Percentiles rank a stretch among this genome's conserved stretches.
Evolutionary conservation across 768 basidiomycete species (phyloP).

Genomic region (Boletus vinaceobasis): DNA sequence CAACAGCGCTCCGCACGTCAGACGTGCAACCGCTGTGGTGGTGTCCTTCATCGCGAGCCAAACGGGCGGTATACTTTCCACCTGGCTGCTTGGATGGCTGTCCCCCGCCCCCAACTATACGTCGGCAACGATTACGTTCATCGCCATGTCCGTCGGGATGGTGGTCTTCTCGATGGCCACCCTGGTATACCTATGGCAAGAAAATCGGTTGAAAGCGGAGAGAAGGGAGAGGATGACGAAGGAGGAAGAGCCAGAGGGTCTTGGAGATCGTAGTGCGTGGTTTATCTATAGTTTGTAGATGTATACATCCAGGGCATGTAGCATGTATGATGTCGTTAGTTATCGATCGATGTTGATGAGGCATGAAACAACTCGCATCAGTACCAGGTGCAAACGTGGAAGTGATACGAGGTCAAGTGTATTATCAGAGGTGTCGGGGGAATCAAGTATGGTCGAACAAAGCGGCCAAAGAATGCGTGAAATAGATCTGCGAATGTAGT

Average conservation of each 20-base stretch:
- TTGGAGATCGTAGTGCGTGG: constrained; percentile 57
- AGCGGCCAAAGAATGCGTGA: too few species aligned
- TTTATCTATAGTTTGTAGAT: constrained; percentile 48
- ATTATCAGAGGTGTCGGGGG: neutral
- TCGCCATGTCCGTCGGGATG: constrained; percentile 40
- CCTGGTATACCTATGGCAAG: constrained; percentile 36
- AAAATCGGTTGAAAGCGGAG: constrained; percentile 46
- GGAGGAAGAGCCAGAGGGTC: constrained; percentile 37
- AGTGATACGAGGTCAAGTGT: constrained; percentile 36
- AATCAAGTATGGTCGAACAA: too few species aligned
- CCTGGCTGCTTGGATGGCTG: constrained; percentile 54
- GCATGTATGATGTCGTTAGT: neutral
- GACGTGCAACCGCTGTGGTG: constrained; percentile 58
- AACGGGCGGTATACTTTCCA: constrained; percentile 57
- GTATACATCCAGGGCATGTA: neutral
- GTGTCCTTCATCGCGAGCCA: constrained; percentile 55
- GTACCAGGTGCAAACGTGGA: constrained; percentile 31
- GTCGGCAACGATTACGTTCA: constrained; percentile 40
- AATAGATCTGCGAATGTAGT: too few species aligned
- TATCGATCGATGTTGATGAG: too few species aligned
- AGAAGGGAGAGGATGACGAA: constrained; percentile 32
- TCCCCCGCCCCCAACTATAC: constrained; percentile 51
- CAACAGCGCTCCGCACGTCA: constrained; percentile 35
- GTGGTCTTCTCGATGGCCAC: constrained; percentile 38
- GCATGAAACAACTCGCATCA: constrained; percentile 9